Percentiles rank a stretch among this genome's conserved stretches.
phyloP scores from a whole-genome alignment of 768 basidiomycete genomes.

The Austroboletus festivus region DNA sequence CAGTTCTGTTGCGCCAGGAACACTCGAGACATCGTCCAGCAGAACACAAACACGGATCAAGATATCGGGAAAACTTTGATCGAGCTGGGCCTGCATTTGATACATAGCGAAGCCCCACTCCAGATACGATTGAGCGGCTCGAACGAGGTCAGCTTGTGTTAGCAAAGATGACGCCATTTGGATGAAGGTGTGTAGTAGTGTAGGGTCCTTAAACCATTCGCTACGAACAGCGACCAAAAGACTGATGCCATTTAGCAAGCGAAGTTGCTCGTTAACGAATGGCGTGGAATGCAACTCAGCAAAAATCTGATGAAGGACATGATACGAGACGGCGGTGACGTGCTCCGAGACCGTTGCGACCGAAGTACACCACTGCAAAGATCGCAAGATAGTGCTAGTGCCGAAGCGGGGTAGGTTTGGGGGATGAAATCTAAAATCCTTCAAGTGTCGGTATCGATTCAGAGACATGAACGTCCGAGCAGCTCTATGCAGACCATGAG shows the following conservation, averaged over 20 bases:
- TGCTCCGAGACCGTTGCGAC: constrained; percentile 41
- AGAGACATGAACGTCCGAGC: constrained; percentile 48
- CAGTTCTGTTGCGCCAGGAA: constrained; percentile 29
- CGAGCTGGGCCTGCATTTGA: constrained; percentile 36
- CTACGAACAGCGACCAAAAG: constrained; percentile 68
- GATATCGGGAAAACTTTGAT: constrained; percentile 58
- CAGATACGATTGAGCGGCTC: constrained; percentile 70
- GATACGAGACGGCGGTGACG: constrained; percentile 64
- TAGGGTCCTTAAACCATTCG: constrained; percentile 51
- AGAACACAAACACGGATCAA: constrained; percentile 66
- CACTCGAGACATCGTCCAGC: constrained; percentile 48
- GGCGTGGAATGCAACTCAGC: constrained; percentile 60
- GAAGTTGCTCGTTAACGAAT: constrained; percentile 80
- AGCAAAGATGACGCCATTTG: constrained; percentile 67
- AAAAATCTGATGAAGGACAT: constrained; percentile 72
- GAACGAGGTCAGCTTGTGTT: constrained; percentile 62
- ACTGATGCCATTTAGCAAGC: constrained; percentile 68
- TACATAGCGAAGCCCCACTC: constrained; percentile 71
- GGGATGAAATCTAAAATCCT: constrained; percentile 50
- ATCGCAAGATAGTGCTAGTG: constrained; percentile 47
- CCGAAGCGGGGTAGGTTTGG: constrained; percentile 66
- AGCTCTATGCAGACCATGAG: constrained; percentile 33
- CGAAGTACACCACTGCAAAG: constrained; percentile 58
- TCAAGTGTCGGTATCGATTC: constrained; percentile 47
- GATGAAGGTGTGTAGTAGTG: constrained; percentile 65